Evolutionary conservation across 345 rosid genomes (phyloP).

Genomic region (Gossypioides kirkii): DNA sequence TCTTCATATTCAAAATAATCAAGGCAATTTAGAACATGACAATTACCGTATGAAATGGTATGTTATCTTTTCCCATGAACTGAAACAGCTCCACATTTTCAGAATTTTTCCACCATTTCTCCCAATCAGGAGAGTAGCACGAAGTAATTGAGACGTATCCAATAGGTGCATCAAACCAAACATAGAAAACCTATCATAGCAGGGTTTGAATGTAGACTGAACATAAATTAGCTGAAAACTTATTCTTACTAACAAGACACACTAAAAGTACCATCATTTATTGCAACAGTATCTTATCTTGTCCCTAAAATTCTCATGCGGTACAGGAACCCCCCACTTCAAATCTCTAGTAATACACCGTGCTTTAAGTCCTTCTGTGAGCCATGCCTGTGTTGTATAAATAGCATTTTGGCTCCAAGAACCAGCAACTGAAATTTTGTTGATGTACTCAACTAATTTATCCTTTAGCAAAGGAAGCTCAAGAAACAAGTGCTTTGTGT

Average conservation of each 20-base stretch:
- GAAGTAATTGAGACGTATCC: conserved; percentile 89
- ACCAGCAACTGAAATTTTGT: conserved; percentile 65
- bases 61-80: conserved; percentile 98
- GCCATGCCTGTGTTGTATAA: conserved; percentile 85
- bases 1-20: no score
- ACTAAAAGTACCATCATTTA: background rate
- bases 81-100: conserved; percentile 92
- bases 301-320: conserved; percentile 73
- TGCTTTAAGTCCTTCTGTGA: conserved; percentile 75
- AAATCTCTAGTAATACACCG: conserved; percentile 96
- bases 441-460: conserved; percentile 60
- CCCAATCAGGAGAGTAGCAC: conserved; percentile 91
- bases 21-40: background rate
- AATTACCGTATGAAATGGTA: conserved; percentile 96
- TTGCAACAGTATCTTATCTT: conserved; percentile 35
- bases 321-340: conserved; percentile 99
- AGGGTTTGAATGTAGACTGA: conserved; percentile 5
- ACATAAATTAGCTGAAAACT: background rate
- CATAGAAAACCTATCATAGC: conserved; percentile 77
- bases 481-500: conserved; percentile 83
- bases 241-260: background rate
- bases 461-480: conserved; percentile 87
- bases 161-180: conserved; percentile 99
- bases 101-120: conserved; percentile 99
- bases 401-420: conserved; percentile 97